phyloP scores from a whole-genome alignment of 768 basidiomycete species.

The Tephrocybe sp. region DNA sequence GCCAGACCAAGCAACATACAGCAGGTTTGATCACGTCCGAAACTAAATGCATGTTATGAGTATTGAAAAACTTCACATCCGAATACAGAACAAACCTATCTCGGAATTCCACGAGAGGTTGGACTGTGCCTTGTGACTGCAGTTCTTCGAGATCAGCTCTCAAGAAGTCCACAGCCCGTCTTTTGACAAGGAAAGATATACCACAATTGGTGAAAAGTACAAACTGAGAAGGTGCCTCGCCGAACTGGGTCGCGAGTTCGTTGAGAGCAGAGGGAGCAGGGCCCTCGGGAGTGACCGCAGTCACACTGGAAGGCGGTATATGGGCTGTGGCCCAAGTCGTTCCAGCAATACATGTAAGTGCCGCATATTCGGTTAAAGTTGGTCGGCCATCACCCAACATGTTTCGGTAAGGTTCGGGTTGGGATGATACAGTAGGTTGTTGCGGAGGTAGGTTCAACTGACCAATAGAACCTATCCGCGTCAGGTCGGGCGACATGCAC shows the following conservation, averaged over 20 bases:
- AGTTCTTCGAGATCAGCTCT: conserved; percentile 80
- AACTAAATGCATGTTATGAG: conserved; percentile 45
- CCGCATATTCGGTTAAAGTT: conserved; percentile 76
- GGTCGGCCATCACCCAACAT: conserved; percentile 43
- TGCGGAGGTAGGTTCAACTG: conserved; percentile 54
- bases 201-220: conserved; percentile 89
- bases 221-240: conserved; percentile 74
- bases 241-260: conserved; percentile 81
- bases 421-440: conserved; percentile 31
- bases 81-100: conserved; percentile 54
- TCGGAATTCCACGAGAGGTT: conserved; percentile 81
- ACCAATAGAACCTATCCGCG: conserved; percentile 68
- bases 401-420: conserved; percentile 35
- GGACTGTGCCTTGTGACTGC: conserved; percentile 72
- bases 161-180: conserved; percentile 83
- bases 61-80: conserved; percentile 2
- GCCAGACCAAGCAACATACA: conserved; percentile 90
- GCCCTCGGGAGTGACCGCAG: conserved; percentile 33
- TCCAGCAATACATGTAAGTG: conserved; percentile 76
- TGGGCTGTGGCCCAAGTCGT: conserved; percentile 82
- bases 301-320: conserved; percentile 34
- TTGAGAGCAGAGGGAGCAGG: conserved; percentile 64
- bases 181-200: conserved; percentile 75
- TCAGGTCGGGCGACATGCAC: conserved; percentile 75
- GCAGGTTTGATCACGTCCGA: conserved; percentile 89